These are phyloP conservation scores for Penicillium brasilianum DNA, from an alignment of 2,329 filamentous ascomycete genomes.

Conservation along the genomic window DNA sequence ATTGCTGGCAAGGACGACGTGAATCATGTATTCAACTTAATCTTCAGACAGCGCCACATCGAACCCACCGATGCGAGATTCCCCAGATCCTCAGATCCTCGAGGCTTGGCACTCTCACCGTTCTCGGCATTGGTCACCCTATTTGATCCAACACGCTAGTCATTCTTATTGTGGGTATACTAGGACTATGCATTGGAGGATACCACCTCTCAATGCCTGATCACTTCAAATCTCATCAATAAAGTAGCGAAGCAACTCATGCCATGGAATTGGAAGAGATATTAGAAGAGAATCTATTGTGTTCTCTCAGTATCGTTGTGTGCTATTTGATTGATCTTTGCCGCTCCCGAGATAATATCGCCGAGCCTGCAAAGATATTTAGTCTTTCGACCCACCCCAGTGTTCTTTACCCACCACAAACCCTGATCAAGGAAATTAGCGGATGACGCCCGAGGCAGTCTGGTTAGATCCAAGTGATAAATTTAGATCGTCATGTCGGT, in stretches of 20 bases:
- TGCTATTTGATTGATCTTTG: neutral
- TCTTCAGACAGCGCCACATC: neutral
- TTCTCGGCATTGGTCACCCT: neutral
- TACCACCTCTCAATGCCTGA: neutral
- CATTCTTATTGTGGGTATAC: neutral
- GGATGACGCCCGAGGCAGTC: neutral
- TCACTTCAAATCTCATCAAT: neutral
- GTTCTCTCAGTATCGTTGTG: neutral
- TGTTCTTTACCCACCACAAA: neutral
- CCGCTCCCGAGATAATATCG: conserved; percentile 10
- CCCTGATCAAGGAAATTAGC: neutral
- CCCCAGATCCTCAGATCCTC: conserved; percentile 5
- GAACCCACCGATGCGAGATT: conserved; percentile 1
- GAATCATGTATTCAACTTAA: neutral
- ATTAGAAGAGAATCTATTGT: neutral
- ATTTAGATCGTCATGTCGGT: neutral
- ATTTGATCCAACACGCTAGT: neutral
- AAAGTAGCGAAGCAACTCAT: neutral
- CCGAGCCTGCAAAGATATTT: conserved; percentile 7
- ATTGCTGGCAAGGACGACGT: neutral
- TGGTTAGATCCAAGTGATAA: neutral
- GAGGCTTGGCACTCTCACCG: conserved; percentile 8
- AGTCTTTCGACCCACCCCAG: neutral
- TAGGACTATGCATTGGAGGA: neutral
- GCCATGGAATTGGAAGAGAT: neutral